These are phyloP conservation scores for Aspergillus steynii DNA, from an alignment of 495 filamentous ascomycete species.

Conservation along the genomic window DNA sequence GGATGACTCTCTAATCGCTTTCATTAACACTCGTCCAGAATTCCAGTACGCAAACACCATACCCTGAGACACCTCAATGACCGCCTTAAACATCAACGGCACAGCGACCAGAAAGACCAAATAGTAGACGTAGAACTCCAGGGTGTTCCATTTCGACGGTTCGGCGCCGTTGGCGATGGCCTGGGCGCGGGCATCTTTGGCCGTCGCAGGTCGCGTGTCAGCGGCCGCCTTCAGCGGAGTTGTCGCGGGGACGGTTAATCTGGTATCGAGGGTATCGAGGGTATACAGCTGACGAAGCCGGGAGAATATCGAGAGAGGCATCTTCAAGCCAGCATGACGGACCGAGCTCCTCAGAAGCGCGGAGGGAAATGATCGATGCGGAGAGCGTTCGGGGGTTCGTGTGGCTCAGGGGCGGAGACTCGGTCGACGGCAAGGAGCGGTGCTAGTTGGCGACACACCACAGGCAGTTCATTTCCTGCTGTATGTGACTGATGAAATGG, in stretches of 20 bases:
- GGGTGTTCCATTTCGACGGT: slow-evolving; percentile 77
- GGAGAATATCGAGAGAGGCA: slow-evolving; percentile 24
- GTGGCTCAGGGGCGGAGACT: slow-evolving; percentile 19
- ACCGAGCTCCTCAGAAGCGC: slow-evolving; percentile 2
- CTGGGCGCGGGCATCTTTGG: slow-evolving; percentile 48
- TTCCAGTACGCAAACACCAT: slow-evolving; percentile 18
- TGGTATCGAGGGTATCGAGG: slow-evolving; percentile 90
- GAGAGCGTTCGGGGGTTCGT: slow-evolving; percentile 13
- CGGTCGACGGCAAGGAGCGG: background rate
- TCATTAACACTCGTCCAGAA: slow-evolving; percentile 17
- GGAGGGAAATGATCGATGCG: slow-evolving; percentile 7
- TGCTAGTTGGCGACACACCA: background rate
- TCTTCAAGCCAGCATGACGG: slow-evolving; percentile 43
- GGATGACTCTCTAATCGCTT: slow-evolving; percentile 69
- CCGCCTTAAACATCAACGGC: slow-evolving; percentile 88
- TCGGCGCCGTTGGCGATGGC: slow-evolving; percentile 44
- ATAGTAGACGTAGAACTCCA: slow-evolving; percentile 85
- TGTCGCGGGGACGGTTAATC: slow-evolving; percentile 73
- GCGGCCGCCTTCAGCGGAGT: slow-evolving; percentile 61
- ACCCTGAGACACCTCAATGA: slow-evolving; percentile 86
- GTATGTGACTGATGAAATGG: no score
- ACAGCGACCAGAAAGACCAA: slow-evolving; percentile 65
- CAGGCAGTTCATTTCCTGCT: background rate
- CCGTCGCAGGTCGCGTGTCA: slow-evolving; percentile 40
- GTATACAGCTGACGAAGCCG: slow-evolving; percentile 32